Percentiles rank a stretch among this genome's conserved stretches.
These are phyloP conservation scores for Parsonsia alboflavescens DNA, from an alignment of 257 asterid genomes.

Conservation along the genomic window DNA sequence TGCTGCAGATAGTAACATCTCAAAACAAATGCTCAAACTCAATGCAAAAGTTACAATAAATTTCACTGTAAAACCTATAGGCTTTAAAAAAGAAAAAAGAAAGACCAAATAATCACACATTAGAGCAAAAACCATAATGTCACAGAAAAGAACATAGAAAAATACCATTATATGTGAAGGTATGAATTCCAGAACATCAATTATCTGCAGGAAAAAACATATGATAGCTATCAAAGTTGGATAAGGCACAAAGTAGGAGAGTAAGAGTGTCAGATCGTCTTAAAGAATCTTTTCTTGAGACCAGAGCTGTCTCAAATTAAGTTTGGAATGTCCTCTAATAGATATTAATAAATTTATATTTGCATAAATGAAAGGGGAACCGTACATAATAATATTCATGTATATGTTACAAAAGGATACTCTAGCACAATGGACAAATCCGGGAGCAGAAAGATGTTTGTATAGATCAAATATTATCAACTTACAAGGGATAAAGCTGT, in stretches of 20 bases:
- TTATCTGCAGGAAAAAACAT: conserved; percentile 56
- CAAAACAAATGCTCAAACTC: conserved; percentile 7
- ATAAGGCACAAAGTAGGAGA: neutral
- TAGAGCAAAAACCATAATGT: neutral
- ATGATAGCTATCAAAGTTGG: neutral
- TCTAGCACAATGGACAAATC: neutral
- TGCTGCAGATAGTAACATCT: conserved; percentile 2
- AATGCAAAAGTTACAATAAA: neutral
- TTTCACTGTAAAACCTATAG: neutral
- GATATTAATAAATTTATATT: neutral
- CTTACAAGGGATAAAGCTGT: conserved; percentile 88
- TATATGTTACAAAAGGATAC: neutral
- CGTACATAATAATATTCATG: neutral
- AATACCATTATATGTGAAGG: conserved; percentile 94
- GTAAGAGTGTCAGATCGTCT: neutral
- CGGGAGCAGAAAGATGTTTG: conserved; percentile 12
- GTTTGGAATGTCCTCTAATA: neutral
- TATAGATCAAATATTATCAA: conserved; percentile 12
- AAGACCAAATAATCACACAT: neutral
- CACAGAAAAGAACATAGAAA: conserved; percentile 4
- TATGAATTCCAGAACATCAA: conserved; percentile 87
- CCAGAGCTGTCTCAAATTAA: neutral
- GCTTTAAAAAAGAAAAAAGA: neutral
- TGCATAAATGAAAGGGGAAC: neutral
- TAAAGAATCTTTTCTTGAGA: neutral